Evolutionary conservation across 148 eudicot genomes (phyloP).

Genomic region (Linanthus parryae): DNA sequence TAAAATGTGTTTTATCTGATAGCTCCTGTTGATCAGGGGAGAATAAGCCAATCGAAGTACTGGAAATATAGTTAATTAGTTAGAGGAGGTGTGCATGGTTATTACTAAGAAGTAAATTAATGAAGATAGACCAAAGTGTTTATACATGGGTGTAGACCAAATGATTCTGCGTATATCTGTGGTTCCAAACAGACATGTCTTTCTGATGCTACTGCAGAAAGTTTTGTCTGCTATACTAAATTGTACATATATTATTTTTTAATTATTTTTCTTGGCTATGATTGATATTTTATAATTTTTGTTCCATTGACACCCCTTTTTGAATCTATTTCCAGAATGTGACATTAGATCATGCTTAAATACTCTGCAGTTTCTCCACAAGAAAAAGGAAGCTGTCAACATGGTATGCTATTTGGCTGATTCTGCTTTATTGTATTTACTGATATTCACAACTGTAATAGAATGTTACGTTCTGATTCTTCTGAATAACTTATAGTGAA

Average conservation of each 20-base stretch:
- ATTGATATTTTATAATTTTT: neutral
- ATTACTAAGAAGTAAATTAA: too few relatives aligned
- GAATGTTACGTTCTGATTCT: neutral
- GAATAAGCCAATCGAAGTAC: too few relatives aligned
- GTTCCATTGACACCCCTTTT: slow-evolving; percentile 11
- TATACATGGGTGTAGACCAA: neutral
- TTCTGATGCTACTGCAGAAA: neutral
- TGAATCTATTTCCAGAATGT: slow-evolving; percentile 46
- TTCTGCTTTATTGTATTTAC: neutral
- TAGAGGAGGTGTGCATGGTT: too few relatives aligned
- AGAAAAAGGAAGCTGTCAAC: slow-evolving; percentile 78
- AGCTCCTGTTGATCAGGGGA: too few relatives aligned
- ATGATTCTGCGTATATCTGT: neutral
- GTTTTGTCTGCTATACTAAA: too few relatives aligned
- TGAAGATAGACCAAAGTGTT: too few relatives aligned
- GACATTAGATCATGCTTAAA: slow-evolving; percentile 94
- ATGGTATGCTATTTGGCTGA: slow-evolving; percentile 40
- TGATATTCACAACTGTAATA: too few relatives aligned
- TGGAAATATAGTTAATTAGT: too few relatives aligned
- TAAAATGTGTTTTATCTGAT: too few relatives aligned
- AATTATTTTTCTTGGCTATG: neutral
- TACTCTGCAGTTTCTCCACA: slow-evolving; percentile 95
- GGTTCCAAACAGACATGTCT: neutral
- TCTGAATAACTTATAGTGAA: neutral
- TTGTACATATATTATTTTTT: neutral